A percentile compares a stretch with the other conserved stretches of the same genome.
phyloP scores from a whole-genome alignment of 345 rosid genomes.

The Nasturtium officinale region DNA sequence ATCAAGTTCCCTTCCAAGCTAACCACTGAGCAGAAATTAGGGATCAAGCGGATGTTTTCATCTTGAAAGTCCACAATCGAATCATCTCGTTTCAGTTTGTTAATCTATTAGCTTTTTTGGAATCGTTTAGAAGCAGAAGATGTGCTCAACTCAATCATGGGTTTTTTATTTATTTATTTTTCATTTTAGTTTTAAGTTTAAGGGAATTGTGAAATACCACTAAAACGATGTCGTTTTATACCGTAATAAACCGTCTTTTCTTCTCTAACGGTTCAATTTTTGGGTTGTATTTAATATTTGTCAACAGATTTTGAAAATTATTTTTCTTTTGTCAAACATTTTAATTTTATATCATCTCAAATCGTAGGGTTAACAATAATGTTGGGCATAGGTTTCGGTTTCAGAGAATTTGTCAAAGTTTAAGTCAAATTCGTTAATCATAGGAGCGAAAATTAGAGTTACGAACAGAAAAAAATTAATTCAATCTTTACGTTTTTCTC shows the following conservation, averaged over 20 bases:
- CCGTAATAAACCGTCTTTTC: neutral
- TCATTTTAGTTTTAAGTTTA: neutral
- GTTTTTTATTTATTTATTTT: too few relatives aligned
- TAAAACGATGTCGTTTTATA: constrained; percentile 1
- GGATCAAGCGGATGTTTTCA: constrained; percentile 59
- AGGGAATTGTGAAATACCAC: neutral
- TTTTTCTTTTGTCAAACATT: too few relatives aligned
- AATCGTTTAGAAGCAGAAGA: neutral
- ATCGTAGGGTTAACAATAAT: neutral
- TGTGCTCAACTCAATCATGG: too few relatives aligned
- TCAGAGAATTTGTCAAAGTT: constrained; percentile 1
- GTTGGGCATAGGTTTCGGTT: neutral
- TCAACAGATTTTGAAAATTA: constrained; percentile 1
- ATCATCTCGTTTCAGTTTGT: constrained; percentile 9
- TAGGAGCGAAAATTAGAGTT: constrained; percentile 8
- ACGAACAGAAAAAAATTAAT: too few relatives aligned
- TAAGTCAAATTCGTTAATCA: constrained; percentile 27
- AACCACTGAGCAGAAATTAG: constrained; percentile 67
- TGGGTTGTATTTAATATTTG: neutral
- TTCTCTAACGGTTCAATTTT: neutral
- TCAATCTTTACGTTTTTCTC: constrained; percentile 14
- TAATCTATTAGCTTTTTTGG: neutral
- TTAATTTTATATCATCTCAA: too few relatives aligned
- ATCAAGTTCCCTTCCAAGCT: constrained; percentile 81
- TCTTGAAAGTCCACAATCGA: constrained; percentile 23